These are phyloP conservation scores for Nelumbo lutea DNA, from an alignment of 164 flowering plant genomes.

Conservation along the genomic window DNA sequence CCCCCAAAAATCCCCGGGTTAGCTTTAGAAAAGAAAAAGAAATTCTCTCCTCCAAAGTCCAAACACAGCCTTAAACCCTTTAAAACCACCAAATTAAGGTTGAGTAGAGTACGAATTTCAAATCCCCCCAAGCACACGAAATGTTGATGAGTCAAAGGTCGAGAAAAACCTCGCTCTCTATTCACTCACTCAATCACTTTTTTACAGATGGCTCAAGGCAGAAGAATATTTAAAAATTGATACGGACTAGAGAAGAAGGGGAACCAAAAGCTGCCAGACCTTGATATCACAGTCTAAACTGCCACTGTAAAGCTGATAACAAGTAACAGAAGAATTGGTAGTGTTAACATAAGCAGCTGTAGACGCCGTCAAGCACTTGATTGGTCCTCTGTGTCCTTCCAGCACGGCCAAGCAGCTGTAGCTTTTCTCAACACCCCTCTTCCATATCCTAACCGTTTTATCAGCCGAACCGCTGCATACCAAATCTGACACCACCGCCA, in stretches of 20 bases:
- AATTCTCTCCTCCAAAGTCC: too few relatives aligned
- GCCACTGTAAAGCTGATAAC: slow-evolving; percentile 59
- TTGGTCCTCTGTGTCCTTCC: slow-evolving; percentile 78
- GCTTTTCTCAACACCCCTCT: slow-evolving; percentile 27
- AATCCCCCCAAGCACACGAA: too few relatives aligned
- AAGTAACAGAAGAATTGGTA: slow-evolving; percentile 7
- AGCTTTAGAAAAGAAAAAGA: not conserved
- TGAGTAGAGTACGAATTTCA: too few relatives aligned
- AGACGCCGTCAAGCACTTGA: slow-evolving; percentile 66
- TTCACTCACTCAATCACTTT: too few relatives aligned
- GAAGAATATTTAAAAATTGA: too few relatives aligned
- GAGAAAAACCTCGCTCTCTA: too few relatives aligned
- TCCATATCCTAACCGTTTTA: slow-evolving; percentile 71
- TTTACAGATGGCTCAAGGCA: too few relatives aligned
- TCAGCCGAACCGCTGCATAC: slow-evolving; percentile 88
- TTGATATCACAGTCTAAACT: slow-evolving; percentile 76
- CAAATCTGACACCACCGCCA: slow-evolving; percentile 46
- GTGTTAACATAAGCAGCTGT: slow-evolving; percentile 11
- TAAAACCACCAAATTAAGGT: too few relatives aligned
- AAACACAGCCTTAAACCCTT: too few relatives aligned
- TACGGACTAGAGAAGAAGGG: slow-evolving; percentile 19
- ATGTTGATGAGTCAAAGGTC: too few relatives aligned
- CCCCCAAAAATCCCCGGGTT: not conserved
- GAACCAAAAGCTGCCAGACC: slow-evolving; percentile 56
- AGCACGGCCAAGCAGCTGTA: slow-evolving; percentile 61